Conservation (phyloP, 208 protist species). For the Acanthamoeba divionensis region DNA sequence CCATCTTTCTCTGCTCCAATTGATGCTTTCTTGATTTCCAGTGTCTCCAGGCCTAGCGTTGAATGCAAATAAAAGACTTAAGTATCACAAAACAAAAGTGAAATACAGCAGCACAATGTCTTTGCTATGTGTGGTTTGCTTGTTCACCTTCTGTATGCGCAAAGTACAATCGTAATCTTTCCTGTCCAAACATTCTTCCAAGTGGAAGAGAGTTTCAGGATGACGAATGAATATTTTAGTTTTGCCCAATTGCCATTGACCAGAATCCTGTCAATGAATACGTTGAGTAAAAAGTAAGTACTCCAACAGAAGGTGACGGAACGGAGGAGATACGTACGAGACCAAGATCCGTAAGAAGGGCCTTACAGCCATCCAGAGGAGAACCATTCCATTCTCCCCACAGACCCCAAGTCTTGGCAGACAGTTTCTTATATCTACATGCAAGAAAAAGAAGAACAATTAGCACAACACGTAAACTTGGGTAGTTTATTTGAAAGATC, state of each 20-base stretch:
- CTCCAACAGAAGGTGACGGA: not conserved
- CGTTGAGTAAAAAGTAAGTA: not conserved
- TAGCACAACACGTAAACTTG: not conserved
- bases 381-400: conserved; percentile 73
- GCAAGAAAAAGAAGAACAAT: not conserved
- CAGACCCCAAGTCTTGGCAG: conserved; percentile 72
- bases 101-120: not conserved
- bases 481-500: too few species aligned
- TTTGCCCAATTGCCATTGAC: conserved; percentile 84
- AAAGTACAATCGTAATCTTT: conserved; percentile 70
- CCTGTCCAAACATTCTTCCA: conserved; percentile 68
- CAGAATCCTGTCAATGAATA: conserved; percentile 68
- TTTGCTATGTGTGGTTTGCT: conserved; percentile 8
- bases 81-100: not conserved
- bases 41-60: conserved; percentile 26
- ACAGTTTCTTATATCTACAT: conserved; percentile 74
- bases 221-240: conserved; percentile 94
- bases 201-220: conserved; percentile 81
- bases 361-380: conserved; percentile 60
- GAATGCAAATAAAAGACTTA: too few species aligned
- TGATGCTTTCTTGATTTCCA: conserved; percentile 74
- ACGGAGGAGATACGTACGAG: not conserved
- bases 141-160: conserved; percentile 74
- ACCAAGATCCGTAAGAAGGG: conserved; percentile 57
- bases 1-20: conserved; percentile 68